A percentile compares a stretch with the other conserved stretches of the same genome.
These are phyloP conservation scores for Xylaria sp. DNA, from an alignment of 2,329 filamentous ascomycete genomes.

Conservation along the genomic window DNA sequence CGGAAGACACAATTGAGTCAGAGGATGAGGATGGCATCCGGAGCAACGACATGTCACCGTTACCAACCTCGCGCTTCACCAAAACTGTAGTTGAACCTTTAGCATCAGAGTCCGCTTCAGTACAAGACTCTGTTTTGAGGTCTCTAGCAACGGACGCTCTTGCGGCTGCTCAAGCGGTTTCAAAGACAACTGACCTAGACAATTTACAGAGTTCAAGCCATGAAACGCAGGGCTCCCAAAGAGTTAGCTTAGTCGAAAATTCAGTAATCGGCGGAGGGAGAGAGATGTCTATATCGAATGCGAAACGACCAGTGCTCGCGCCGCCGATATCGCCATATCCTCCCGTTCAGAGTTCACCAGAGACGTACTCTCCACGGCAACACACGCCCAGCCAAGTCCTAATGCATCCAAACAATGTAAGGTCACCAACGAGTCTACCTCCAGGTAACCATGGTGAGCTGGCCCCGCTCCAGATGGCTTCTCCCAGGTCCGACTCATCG, in stretches of 20 bases:
- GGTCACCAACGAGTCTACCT: slow-evolving; percentile 51
- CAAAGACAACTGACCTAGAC: slow-evolving; percentile 39
- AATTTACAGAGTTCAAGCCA: slow-evolving; percentile 33
- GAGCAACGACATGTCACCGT: slow-evolving; percentile 49
- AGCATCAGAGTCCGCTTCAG: slow-evolving; percentile 14
- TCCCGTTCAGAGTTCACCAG: slow-evolving; percentile 41
- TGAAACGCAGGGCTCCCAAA: slow-evolving; percentile 37
- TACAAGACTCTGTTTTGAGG: slow-evolving; percentile 40
- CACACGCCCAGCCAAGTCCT: slow-evolving; percentile 43
- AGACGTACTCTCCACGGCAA: slow-evolving; percentile 43
- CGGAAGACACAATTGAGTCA: slow-evolving; percentile 43
- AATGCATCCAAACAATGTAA: slow-evolving; percentile 47
- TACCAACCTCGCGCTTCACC: slow-evolving; percentile 35
- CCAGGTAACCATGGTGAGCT: slow-evolving; percentile 46
- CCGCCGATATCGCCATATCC: slow-evolving; percentile 47
- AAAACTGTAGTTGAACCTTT: slow-evolving; percentile 37
- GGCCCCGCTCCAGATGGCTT: slow-evolving; percentile 52
- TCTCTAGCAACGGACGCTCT: slow-evolving; percentile 47
- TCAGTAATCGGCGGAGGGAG: slow-evolving; percentile 32
- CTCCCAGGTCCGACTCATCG: slow-evolving; percentile 53
- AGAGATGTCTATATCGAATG: slow-evolving; percentile 39
- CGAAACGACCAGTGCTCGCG: slow-evolving; percentile 44
- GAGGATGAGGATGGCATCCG: slow-evolving; percentile 48
- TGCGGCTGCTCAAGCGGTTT: slow-evolving; percentile 40
- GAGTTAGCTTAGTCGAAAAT: slow-evolving; percentile 33